Evolutionary conservation across 495 filamentous ascomycete genomes (phyloP).

Genomic region (Aspergillus cristatus): DNA sequence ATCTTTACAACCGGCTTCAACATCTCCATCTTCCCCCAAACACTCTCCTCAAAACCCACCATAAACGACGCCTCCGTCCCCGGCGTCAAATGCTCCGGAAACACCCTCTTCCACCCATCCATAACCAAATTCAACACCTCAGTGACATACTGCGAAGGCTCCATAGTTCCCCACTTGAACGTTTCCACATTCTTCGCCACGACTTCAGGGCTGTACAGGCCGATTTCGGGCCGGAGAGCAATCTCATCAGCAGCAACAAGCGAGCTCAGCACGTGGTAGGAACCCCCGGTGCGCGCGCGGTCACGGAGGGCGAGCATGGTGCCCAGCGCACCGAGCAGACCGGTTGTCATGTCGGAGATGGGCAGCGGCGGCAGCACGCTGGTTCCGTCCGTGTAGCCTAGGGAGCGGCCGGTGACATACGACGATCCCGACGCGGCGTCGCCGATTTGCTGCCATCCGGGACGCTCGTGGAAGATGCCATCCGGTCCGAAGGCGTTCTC

Average conservation of each 20-base stretch:
- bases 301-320: slow-evolving; percentile 36
- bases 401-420: slow-evolving; percentile 23
- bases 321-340: slow-evolving; percentile 43
- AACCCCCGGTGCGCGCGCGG: slow-evolving; percentile 19
- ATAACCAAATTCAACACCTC: slow-evolving; percentile 5
- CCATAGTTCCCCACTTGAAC: slow-evolving; percentile 5
- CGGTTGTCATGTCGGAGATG: slow-evolving; percentile 63
- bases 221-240: slow-evolving; percentile 13
- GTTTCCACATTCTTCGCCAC: slow-evolving; percentile 33
- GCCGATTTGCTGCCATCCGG: slow-evolving; percentile 41
- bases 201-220: slow-evolving; percentile 15
- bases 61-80: slow-evolving; percentile 3
- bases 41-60: slow-evolving; percentile 1
- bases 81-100: slow-evolving; percentile 3
- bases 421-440: slow-evolving; percentile 22
- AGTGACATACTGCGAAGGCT: slow-evolving; percentile 1
- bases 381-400: slow-evolving; percentile 53
- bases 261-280: slow-evolving; percentile 17
- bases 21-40: slow-evolving; percentile 1
- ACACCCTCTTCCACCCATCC: slow-evolving; percentile 6
- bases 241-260: slow-evolving; percentile 18
- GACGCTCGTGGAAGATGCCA: slow-evolving; percentile 23
- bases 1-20: slow-evolving; percentile 7
- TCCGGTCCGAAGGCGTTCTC: slow-evolving; percentile 55
- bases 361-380: slow-evolving; percentile 61